Evolutionary conservation across 2,329 filamentous ascomycete species (phyloP), one percentile per base, ranked within the genome.

Genomic region (Fusarium sp.): DNA sequence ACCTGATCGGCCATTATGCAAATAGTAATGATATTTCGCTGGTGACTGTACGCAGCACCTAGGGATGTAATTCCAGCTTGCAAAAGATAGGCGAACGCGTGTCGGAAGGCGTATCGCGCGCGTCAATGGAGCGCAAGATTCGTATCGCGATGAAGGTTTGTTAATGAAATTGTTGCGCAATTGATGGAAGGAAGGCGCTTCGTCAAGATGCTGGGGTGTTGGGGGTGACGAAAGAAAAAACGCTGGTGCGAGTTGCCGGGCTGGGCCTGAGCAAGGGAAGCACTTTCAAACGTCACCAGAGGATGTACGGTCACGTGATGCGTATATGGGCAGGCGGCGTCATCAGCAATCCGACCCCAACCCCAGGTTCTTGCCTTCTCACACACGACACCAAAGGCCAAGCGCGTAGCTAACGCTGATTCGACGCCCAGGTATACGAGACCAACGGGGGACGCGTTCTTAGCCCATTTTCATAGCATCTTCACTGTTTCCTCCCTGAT

Each of bases 1-100:
- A 76, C 55, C 71, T 78, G 78, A 61, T 83, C 81, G 58, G 81
- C 79, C 81, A 83, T 83, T 73, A 75, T 76, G 73, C 64, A 50
- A 49, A 57, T 57, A 60, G 59, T 64, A 63, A 62, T 56, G 60
- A 73, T 74, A 69, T 70, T 72, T 75, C 61, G 51, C 53, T 57
- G 53, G 27, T 63, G 52, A 65, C 62, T 53, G 50, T 52, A 64
- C 61, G 69, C 67, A 61, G 58, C 43, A 61, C 61, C 71, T 55
- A 62, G 59, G 68, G 63, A 60, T 68, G 54, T 52, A 54, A 65
- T 60, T 57, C 50, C 49, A 65, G 61, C 47, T 67, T 57, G 59
- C 49, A 62, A 67, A 73, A 72, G 71, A 74, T 68, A 55, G 64
- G 66, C 59, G 59, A 68, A 77, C 77, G 77, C 77, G 77, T 78